A percentile compares a stretch with the other conserved stretches of the same genome.
Evolutionary conservation across 371 early-diverging fungal species (phyloP).

Genomic region (Batkoa obscura): DNA sequence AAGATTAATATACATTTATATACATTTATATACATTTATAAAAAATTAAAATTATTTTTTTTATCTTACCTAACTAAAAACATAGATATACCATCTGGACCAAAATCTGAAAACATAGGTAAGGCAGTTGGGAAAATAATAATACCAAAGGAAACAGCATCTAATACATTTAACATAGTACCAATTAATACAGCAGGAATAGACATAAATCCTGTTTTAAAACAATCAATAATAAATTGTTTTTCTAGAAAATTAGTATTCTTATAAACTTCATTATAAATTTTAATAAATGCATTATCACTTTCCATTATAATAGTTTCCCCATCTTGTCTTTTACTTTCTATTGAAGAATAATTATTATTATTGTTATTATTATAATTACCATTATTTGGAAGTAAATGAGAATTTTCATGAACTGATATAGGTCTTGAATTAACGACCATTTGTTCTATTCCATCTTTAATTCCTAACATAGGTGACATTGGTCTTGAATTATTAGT

Average conservation of each 20-base stretch:
- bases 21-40: slow-evolving; percentile 1
- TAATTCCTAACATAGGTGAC: not conserved
- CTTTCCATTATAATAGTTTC: not conserved
- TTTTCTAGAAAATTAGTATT: not conserved
- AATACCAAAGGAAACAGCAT: slow-evolving; percentile 81
- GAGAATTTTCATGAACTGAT: not conserved
- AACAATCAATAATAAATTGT: not conserved
- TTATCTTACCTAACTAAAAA: slow-evolving; percentile 72
- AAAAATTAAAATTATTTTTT: slow-evolving; percentile 14
- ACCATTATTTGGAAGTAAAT: not conserved
- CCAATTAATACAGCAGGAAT: slow-evolving; percentile 83
- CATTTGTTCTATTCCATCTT: too few species aligned
- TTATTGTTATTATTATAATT: too few species aligned
- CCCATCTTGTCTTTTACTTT: not conserved
- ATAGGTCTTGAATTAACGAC: not conserved
- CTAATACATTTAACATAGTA: slow-evolving; percentile 72
- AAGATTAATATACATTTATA: too few species aligned
- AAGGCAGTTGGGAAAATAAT: slow-evolving; percentile 78
- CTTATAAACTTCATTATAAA: slow-evolving; percentile 4
- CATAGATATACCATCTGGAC: slow-evolving; percentile 85
- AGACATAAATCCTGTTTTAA: slow-evolving; percentile 10
- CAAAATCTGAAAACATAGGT: slow-evolving; percentile 54
- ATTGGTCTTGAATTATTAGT: not conserved
- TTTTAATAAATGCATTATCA: not conserved
- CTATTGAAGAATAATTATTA: not conserved